Evolutionary conservation across 306 rosid species (phyloP).

Genomic region (Vigna radiata): DNA sequence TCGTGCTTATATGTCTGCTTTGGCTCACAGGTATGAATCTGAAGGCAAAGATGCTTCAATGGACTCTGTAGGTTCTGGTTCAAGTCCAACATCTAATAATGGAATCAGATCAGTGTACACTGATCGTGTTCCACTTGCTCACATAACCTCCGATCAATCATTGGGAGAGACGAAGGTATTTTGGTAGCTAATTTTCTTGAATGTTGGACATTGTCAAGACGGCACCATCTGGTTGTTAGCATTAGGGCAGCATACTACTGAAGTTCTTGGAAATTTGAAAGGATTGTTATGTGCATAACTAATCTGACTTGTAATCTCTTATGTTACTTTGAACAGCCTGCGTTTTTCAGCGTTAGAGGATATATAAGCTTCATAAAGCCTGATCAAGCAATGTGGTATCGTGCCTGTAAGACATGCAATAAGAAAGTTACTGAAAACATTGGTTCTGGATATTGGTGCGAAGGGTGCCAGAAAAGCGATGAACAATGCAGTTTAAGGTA

Average conservation of each 20-base stretch:
- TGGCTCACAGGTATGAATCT: slow-evolving; percentile 73
- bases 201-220: not conserved
- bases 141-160: slow-evolving; percentile 63
- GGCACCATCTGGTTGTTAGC: not conserved
- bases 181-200: not conserved
- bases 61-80: slow-evolving; percentile 68
- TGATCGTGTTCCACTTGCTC: slow-evolving; percentile 68
- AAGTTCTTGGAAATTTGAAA: not conserved
- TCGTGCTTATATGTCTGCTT: not conserved
- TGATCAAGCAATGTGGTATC: slow-evolving; percentile 94
- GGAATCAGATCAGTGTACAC: slow-evolving; percentile 75
- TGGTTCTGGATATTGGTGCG: slow-evolving; percentile 88
- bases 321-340: slow-evolving; percentile 63
- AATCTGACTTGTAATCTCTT: slow-evolving; percentile 14
- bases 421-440: slow-evolving; percentile 83
- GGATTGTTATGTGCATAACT: not conserved
- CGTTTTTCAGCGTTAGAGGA: slow-evolving; percentile 70
- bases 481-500: slow-evolving; percentile 80
- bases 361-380: slow-evolving; percentile 70
- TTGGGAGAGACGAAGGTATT: slow-evolving; percentile 86
- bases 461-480: slow-evolving; percentile 83
- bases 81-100: slow-evolving; percentile 56
- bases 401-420: slow-evolving; percentile 88
- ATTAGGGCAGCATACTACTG: not conserved
- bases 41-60: slow-evolving; percentile 81